phyloP scores from a whole-genome alignment of 1,284 basidiomycete genomes.

The Retiboletus flavoniger region DNA sequence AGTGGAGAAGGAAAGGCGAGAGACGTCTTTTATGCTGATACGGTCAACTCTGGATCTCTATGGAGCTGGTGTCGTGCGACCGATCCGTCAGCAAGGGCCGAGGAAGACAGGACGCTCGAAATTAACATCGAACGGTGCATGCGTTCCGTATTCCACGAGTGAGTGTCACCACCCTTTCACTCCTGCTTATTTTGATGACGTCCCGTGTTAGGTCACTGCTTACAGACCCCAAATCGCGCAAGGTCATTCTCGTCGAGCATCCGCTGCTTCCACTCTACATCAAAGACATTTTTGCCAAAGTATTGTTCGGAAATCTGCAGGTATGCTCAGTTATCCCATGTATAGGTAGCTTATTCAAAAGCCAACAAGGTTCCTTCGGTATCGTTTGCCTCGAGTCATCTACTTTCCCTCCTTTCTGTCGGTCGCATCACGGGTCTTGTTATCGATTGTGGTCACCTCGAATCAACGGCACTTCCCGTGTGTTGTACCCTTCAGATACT shows the following conservation, averaged over 20 bases:
- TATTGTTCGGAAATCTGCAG: slow-evolving; percentile 89
- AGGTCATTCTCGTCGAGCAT: slow-evolving; percentile 90
- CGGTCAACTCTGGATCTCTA: slow-evolving; percentile 43
- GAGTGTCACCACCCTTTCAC: slow-evolving; percentile 36
- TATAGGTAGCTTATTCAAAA: neutral
- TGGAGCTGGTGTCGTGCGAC: slow-evolving; percentile 62
- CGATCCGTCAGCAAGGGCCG: slow-evolving; percentile 56
- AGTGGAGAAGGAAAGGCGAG: slow-evolving; percentile 84
- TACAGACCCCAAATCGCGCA: slow-evolving; percentile 90
- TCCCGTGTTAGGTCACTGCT: slow-evolving; percentile 68
- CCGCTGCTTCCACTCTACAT: slow-evolving; percentile 83
- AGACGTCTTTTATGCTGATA: slow-evolving; percentile 64
- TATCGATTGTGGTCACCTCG: slow-evolving; percentile 87
- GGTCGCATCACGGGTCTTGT: slow-evolving; percentile 92
- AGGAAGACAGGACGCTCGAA: slow-evolving; percentile 71
- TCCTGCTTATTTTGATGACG: slow-evolving; percentile 7
- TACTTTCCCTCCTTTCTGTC: slow-evolving; percentile 80
- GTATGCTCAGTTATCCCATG: slow-evolving; percentile 42
- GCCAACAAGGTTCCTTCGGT: slow-evolving; percentile 77
- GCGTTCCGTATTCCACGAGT: slow-evolving; percentile 84
- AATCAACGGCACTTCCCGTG: slow-evolving; percentile 86
- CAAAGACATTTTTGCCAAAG: slow-evolving; percentile 83
- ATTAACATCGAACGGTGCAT: slow-evolving; percentile 67
- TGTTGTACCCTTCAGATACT: slow-evolving; percentile 30
- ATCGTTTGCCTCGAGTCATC: slow-evolving; percentile 85